Evolutionary conservation across 1,284 basidiomycete species (phyloP).

Genomic region (Ceratobasidium sp.): DNA sequence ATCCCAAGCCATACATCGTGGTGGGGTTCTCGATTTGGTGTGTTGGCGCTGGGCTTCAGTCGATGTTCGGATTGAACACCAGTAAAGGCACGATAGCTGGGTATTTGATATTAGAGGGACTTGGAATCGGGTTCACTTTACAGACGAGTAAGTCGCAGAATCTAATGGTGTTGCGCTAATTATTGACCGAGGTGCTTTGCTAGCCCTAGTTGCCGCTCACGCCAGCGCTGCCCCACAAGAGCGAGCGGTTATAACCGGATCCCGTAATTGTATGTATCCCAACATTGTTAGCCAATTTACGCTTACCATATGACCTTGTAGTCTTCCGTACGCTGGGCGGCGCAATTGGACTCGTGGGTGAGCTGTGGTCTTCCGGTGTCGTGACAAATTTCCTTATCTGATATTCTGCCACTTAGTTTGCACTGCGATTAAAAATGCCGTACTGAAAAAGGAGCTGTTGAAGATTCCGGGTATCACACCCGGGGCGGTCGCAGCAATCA

Average conservation of each 20-base stretch:
- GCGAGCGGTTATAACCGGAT: conserved; percentile 39
- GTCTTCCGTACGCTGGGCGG: conserved; percentile 43
- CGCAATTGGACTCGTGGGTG: conserved; percentile 37
- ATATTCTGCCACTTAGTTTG: conserved; percentile 1
- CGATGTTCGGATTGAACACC: conserved; percentile 32
- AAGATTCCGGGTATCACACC: conserved; percentile 20
- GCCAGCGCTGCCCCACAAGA: conserved; percentile 23
- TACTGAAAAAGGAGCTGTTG: conserved; percentile 29
- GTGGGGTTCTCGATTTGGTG: conserved; percentile 43
- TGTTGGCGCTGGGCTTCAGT: conserved; percentile 36
- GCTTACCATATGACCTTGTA: neutral
- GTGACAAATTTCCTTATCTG: neutral
- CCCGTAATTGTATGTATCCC: conserved; percentile 33
- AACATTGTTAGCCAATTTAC: too few relatives aligned
- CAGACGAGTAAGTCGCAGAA: conserved; percentile 20
- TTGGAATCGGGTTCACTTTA: conserved; percentile 30
- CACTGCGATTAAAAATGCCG: conserved; percentile 33
- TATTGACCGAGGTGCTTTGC: neutral
- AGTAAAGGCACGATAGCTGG: conserved; percentile 32
- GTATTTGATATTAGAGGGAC: conserved; percentile 36
- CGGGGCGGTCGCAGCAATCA: conserved; percentile 17
- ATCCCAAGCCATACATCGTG: conserved; percentile 27
- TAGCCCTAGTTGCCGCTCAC: conserved; percentile 40
- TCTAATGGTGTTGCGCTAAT: neutral
- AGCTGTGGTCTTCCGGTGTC: neutral